Conservation (phyloP, 106 monocot species). For the Dendrobium nobile region DNA sequence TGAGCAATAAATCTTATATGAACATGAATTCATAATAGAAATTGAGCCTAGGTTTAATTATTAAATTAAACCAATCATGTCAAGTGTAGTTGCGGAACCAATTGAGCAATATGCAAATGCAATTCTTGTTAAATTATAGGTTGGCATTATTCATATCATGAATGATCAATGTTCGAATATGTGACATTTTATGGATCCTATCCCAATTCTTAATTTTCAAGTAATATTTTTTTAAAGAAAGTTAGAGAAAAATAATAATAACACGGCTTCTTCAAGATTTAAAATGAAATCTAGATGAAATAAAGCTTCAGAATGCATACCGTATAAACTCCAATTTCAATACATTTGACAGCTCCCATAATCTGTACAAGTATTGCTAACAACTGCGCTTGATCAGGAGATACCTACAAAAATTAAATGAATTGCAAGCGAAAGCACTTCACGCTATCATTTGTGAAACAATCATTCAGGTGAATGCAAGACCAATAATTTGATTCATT, state of each 20-base stretch:
- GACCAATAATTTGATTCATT: not conserved
- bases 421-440: not conserved
- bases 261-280: not conserved
- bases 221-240: not conserved
- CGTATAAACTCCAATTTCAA: constrained; percentile 95
- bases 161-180: not conserved
- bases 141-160: no score
- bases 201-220: not conserved
- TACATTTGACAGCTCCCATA: constrained; percentile 72
- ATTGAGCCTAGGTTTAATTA: no score
- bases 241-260: not conserved
- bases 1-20: no score
- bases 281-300: not conserved
- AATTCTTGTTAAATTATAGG: no score
- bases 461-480: not conserved
- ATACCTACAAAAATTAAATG: constrained; percentile 42
- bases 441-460: not conserved
- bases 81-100: no score
- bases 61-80: no score
- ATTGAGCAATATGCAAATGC: no score
- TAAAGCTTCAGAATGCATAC: constrained; percentile 32
- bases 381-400: constrained; percentile 90
- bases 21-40: no score
- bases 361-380: constrained; percentile 91
- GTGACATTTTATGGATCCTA: not conserved